Evolutionary conservation across 441 rosid genomes (phyloP).

Genomic region (Croton setiger): DNA sequence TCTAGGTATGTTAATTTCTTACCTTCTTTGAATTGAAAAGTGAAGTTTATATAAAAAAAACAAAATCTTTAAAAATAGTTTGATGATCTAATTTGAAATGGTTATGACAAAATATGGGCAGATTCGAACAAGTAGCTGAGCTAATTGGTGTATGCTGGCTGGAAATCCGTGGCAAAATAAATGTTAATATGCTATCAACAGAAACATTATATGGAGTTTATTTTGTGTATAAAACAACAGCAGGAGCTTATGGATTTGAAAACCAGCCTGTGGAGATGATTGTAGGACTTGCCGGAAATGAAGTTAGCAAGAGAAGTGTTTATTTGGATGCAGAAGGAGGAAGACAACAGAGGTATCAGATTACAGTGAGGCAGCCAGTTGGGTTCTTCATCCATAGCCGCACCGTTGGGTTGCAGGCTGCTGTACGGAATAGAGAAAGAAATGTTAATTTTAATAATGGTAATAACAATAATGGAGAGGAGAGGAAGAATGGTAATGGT

Average conservation of each 20-base stretch:
- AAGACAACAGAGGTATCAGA: background rate
- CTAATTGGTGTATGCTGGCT: slow-evolving; percentile 54
- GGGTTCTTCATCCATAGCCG: background rate
- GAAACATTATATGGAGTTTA: slow-evolving; percentile 38
- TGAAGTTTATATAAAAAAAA: no score
- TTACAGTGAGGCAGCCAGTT: background rate
- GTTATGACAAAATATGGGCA: slow-evolving; percentile 10
- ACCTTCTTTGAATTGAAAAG: background rate
- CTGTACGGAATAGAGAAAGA: slow-evolving; percentile 3
- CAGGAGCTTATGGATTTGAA: slow-evolving; percentile 34
- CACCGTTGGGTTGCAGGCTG: background rate
- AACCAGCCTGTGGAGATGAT: slow-evolving; percentile 31
- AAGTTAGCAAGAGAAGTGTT: slow-evolving; percentile 5
- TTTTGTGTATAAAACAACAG: slow-evolving; percentile 36
- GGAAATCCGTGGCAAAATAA: slow-evolving; percentile 51
- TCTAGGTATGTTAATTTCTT: slow-evolving; percentile 38
- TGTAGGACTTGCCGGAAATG: no score
- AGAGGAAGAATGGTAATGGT: background rate
- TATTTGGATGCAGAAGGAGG: slow-evolving; percentile 24
- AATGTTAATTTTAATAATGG: background rate
- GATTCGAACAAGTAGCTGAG: slow-evolving; percentile 65
- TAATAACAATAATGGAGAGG: no score
- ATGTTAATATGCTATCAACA: slow-evolving; percentile 36
- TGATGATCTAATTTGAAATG: no score
- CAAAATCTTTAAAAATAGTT: no score